phyloP scores from a whole-genome alignment of 306 rosid species.

The Oxytropis ochrocephala region DNA sequence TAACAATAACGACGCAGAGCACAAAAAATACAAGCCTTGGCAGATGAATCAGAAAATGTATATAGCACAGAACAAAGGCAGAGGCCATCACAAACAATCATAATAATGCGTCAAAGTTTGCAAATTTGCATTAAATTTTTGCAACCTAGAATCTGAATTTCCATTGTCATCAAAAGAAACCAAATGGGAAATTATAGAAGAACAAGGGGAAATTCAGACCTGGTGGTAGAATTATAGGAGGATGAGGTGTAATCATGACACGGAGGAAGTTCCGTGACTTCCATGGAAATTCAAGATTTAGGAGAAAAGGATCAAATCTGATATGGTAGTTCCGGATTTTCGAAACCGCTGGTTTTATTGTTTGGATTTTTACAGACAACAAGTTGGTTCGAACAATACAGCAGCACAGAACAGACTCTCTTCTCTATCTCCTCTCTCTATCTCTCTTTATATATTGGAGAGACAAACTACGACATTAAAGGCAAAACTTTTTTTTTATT shows the following conservation, averaged over 20 bases:
- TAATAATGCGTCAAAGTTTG: neutral
- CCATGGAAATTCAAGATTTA: conserved; percentile 6
- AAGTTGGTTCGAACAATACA: conserved; percentile 4
- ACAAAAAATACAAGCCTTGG: neutral
- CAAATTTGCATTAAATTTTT: neutral
- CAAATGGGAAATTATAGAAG: neutral
- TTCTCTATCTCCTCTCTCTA: conserved; percentile 5
- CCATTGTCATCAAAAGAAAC: neutral
- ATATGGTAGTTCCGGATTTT: neutral
- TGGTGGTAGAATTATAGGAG: conserved; percentile 16
- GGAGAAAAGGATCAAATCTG: neutral
- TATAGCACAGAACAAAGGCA: neutral
- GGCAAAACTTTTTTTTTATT: too few relatives aligned
- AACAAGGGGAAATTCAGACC: conserved; percentile 27
- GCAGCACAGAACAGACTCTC: too few relatives aligned
- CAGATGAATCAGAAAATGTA: neutral
- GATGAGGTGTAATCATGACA: conserved; percentile 21
- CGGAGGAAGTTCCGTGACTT: neutral
- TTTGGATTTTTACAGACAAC: neutral
- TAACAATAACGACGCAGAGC: neutral
- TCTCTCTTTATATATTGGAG: neutral
- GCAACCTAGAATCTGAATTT: neutral
- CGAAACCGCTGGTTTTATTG: neutral
- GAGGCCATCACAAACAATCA: neutral
- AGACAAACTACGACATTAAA: neutral